phyloP scores from a whole-genome alignment of 176 grass and related monocot species.

The Zoysia japonica region DNA sequence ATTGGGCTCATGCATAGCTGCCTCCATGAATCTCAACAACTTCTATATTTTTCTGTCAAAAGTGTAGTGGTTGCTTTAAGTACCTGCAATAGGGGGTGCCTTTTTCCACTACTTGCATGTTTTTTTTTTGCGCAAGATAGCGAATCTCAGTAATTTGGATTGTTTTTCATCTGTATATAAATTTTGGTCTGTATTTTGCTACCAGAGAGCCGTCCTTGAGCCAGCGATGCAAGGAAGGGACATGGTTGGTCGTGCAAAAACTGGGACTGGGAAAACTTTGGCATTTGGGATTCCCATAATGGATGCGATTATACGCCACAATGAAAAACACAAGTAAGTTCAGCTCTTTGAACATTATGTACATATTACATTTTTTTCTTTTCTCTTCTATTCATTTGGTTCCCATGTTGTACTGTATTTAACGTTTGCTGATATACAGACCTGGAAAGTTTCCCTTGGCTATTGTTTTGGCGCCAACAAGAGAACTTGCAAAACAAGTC shows the following conservation, averaged over 20 bases:
- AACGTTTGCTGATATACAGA: constrained; percentile 39
- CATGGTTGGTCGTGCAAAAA: constrained; percentile 95
- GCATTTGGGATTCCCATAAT: constrained; percentile 97
- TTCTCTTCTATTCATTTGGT: not conserved
- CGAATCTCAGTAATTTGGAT: not conserved
- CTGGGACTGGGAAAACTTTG: constrained; percentile 95
- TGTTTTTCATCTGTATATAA: constrained; percentile 1
- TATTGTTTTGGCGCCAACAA: constrained; percentile 87
- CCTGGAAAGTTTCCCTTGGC: constrained; percentile 69
- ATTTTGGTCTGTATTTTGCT: constrained; percentile 16
- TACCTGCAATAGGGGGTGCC: too few relatives aligned
- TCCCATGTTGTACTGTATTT: not conserved
- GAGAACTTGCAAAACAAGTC: constrained; percentile 95
- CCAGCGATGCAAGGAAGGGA: constrained; percentile 96
- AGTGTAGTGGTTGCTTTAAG: not conserved
- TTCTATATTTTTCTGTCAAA: not conserved
- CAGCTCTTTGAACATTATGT: not conserved
- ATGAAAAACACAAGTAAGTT: constrained; percentile 64
- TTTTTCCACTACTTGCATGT: not conserved
- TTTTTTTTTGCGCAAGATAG: not conserved
- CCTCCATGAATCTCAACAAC: not conserved
- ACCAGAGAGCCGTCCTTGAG: constrained; percentile 91
- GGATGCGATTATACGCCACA: constrained; percentile 79
- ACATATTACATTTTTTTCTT: not conserved
- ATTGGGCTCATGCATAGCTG: too few relatives aligned